A percentile compares a stretch with the other conserved stretches of the same genome.
Conservation (phyloP, 305 asterid species). For the Salvia sclarea region DNA sequence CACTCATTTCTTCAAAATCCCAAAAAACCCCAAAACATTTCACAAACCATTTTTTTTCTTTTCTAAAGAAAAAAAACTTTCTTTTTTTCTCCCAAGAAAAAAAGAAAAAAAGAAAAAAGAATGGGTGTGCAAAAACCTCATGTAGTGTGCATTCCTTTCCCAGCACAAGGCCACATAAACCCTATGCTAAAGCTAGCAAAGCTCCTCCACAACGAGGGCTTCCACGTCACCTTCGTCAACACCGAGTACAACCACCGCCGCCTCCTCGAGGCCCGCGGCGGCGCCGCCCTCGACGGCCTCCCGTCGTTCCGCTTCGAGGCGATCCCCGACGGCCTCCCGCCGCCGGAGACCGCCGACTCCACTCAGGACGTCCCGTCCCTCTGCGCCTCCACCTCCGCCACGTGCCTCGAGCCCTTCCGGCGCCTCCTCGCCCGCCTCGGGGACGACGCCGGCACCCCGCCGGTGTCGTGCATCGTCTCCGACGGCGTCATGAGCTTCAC, state of each 20-base stretch:
- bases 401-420: conserved; percentile 49
- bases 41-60: no score
- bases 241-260: conserved; percentile 47
- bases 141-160: conserved; percentile 47
- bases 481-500: conserved; percentile 71
- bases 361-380: conserved; percentile 39
- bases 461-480: conserved; percentile 65
- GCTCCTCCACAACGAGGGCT: conserved; percentile 43
- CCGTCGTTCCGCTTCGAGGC: conserved; percentile 35
- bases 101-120: not conserved
- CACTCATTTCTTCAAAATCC: no score
- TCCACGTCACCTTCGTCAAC: conserved; percentile 48
- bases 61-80: no score
- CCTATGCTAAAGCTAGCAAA: conserved; percentile 47
- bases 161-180: conserved; percentile 50
- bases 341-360: conserved; percentile 25
- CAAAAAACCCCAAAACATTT: no score
- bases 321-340: conserved; percentile 48
- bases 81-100: no score
- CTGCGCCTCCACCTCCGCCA: conserved; percentile 35
- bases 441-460: conserved; percentile 38
- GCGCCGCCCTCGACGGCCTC: conserved; percentile 5
- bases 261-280: conserved; percentile 41
- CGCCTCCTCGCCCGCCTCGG: conserved; percentile 45
- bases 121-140: conserved; percentile 21